Evolutionary conservation across 768 basidiomycete genomes (phyloP).

Genomic region (Pleurotus djamor): DNA sequence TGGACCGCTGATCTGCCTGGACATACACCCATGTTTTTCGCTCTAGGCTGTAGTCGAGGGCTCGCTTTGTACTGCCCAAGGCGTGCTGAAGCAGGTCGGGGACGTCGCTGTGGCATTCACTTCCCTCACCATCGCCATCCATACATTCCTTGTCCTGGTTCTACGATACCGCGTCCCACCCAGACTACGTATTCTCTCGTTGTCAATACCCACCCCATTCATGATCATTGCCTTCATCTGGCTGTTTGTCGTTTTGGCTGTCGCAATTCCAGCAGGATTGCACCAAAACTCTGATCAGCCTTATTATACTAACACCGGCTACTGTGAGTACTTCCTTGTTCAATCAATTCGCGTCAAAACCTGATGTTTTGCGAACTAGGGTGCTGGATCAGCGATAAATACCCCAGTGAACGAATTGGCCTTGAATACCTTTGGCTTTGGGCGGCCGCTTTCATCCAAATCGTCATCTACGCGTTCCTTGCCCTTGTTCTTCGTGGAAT

Average conservation of each 20-base stretch:
- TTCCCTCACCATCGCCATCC: slow-evolving; percentile 29
- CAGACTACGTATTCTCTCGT: background rate
- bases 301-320: slow-evolving; percentile 33
- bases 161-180: slow-evolving; percentile 25
- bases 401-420: slow-evolving; percentile 29
- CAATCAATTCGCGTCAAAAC: background rate
- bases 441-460: slow-evolving; percentile 32
- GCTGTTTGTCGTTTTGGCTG: slow-evolving; percentile 28
- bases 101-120: slow-evolving; percentile 33
- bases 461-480: slow-evolving; percentile 34
- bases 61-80: slow-evolving; percentile 31
- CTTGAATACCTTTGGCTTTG: slow-evolving; percentile 44
- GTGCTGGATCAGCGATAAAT: slow-evolving; percentile 40
- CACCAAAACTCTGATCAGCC: slow-evolving; percentile 21
- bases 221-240: slow-evolving; percentile 29
- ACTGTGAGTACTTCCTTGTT: slow-evolving; percentile 21
- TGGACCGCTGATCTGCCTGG: background rate
- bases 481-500: slow-evolving; percentile 25
- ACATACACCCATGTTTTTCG: slow-evolving; percentile 5
- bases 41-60: slow-evolving; percentile 23
- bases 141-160: slow-evolving; percentile 36
- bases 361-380: slow-evolving; percentile 18
- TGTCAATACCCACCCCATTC: slow-evolving; percentile 16
- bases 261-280: slow-evolving; percentile 26
- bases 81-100: slow-evolving; percentile 33